phyloP scores from a whole-genome alignment of 495 filamentous ascomycete genomes.

The Amniculicola lignicola region DNA sequence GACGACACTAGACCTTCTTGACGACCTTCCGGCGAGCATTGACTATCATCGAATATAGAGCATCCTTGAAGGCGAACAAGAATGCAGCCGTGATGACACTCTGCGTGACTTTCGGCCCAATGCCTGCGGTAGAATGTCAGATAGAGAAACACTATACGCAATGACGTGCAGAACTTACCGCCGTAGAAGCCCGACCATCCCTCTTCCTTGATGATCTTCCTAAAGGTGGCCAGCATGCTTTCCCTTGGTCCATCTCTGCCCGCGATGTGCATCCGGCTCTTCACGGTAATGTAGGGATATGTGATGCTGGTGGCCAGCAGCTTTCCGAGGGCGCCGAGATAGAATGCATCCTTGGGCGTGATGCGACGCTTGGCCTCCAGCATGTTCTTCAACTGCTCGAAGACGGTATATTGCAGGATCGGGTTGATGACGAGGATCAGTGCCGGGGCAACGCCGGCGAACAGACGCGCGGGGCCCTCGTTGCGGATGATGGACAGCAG shows the following conservation, averaged over 20 bases:
- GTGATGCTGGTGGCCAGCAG: constrained; percentile 88
- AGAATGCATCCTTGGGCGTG: constrained; percentile 82
- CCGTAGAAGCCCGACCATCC: constrained; percentile 88
- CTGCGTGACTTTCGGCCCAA: constrained; percentile 92
- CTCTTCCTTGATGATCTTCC: constrained; percentile 77
- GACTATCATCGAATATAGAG: constrained; percentile 62
- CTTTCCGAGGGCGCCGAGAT: constrained; percentile 90
- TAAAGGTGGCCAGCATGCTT: constrained; percentile 67
- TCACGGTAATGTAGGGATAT: constrained; percentile 98
- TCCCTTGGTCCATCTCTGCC: constrained; percentile 60
- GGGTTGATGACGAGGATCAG: constrained; percentile 94
- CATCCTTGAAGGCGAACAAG: constrained; percentile 98
- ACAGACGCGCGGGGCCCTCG: constrained; percentile 79
- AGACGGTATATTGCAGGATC: constrained; percentile 97
- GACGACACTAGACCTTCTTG: not conserved
- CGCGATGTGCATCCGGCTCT: constrained; percentile 94
- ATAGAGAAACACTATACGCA: not conserved
- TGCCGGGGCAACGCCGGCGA: constrained; percentile 88
- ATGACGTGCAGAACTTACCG: constrained; percentile 52
- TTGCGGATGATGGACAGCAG: constrained; percentile 70
- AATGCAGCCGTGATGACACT: constrained; percentile 95
- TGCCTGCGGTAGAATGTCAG: constrained; percentile 55
- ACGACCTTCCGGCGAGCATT: constrained; percentile 52
- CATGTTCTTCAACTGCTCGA: constrained; percentile 88
- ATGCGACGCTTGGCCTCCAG: constrained; percentile 65